Conservation (phyloP, 345 rosid genomes). For the Odontarrhena argentea region DNA sequence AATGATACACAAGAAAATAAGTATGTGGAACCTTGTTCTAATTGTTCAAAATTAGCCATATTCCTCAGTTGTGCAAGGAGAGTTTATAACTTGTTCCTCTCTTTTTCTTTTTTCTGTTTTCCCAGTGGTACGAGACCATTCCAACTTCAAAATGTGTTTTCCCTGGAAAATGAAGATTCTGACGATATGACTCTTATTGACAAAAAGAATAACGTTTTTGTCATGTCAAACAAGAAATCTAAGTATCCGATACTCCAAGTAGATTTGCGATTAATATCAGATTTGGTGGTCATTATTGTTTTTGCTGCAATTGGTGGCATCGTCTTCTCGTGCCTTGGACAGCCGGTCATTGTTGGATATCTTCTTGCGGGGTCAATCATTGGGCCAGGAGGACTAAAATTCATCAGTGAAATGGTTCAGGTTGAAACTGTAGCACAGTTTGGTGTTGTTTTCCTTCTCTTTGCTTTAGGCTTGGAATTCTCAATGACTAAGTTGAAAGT, state of each 20-base stretch:
- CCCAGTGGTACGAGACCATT: conserved; percentile 77
- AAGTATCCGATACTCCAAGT: conserved; percentile 98
- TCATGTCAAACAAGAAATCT: conserved; percentile 98
- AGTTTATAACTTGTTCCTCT: neutral
- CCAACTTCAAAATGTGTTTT: conserved; percentile 90
- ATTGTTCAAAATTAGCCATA: neutral
- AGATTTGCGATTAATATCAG: conserved; percentile 94
- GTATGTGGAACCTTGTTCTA: conserved; percentile 45
- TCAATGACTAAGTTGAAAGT: conserved; percentile 96
- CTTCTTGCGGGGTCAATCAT: conserved; percentile 95
- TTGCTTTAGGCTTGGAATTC: conserved; percentile 97
- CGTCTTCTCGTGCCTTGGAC: conserved; percentile 90
- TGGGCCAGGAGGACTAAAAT: conserved; percentile 98
- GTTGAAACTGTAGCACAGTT: conserved; percentile 97
- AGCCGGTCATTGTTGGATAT: conserved; percentile 98
- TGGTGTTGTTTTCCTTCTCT: conserved; percentile 98
- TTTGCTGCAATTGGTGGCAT: conserved; percentile 99
- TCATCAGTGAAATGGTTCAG: conserved; percentile 99
- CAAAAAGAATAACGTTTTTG: conserved; percentile 95
- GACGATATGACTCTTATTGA: conserved; percentile 90
- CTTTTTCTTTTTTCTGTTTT: neutral
- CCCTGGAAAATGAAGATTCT: conserved; percentile 90
- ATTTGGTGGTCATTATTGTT: conserved; percentile 93
- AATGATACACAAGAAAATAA: conserved; percentile 78
- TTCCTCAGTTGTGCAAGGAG: neutral